Base-by-base conservation (phyloP, 1,284 basidiomycete genomes). In the Rhodotorula sp. region DNA sequence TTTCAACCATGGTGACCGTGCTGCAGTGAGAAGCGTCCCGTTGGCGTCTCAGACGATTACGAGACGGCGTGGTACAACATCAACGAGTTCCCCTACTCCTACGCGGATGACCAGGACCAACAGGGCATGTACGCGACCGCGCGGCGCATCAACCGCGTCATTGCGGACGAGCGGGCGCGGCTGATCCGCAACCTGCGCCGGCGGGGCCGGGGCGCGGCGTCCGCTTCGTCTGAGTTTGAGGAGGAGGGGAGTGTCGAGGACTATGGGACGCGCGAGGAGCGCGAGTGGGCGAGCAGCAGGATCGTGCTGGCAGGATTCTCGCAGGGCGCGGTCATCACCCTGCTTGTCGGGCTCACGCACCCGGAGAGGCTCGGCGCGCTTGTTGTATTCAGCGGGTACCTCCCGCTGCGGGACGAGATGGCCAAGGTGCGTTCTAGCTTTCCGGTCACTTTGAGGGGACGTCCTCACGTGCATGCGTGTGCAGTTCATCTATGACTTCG, bases 51-150 rank as follows among this genome's bases (percentile, higher is more conserved):
- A 9, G 21, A 55, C 15, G 22, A 25, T n/a, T n/a, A 58, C 17
- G 9, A 21, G 1, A 27, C 65, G 3, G 72, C 62, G n/a, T 76
- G 74, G 74, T 76, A 70, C 70, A 65, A 76, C 70, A 71, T 76
- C 61, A 22, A 41, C 19, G 22, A 12, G 9, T 68, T 69, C 54
- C 74, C 74, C 5, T 73, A 73, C 67, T 65, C 64, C 36, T 64
- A 67, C 25, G 10, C 25, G 6, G 25, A 29, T 8, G 72, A 73
- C 27, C 62, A 60, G 17, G 72, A 74, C 61, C 39, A 39, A 44
- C 60, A 37, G 0, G 27, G 22, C 44, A 48, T 74, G 34, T 74
- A 60, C 62, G n/a, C 39, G 7, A 67, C 69, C n/a, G 69, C 63
- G 25, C 67, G 74, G 27, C 34, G 54, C 0, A 53, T 74, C 56